Evolutionary conservation across 1,284 basidiomycete genomes (phyloP), one percentile per base, ranked within the genome.

Genomic region (Cryptococcus sp.): DNA sequence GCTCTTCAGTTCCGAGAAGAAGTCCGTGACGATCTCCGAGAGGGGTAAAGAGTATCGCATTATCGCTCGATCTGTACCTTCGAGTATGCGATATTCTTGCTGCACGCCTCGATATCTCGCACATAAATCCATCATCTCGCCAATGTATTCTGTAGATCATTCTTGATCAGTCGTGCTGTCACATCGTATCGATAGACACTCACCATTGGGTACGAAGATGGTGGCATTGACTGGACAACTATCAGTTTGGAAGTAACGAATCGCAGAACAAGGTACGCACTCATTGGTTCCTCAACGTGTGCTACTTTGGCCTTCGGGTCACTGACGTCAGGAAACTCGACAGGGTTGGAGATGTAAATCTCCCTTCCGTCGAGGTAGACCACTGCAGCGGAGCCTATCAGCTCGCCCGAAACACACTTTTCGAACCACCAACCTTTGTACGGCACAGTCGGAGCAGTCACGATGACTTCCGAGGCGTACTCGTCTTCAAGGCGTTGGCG

Each of bases 401-500:
- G 53, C 15, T 2, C 50, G 42, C 6, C 15, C 13, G 7, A 43
- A 16, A 22, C 13, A 25, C 1, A 46, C 25, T 38, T n/a, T 16
- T 11, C 46, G 13, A 42, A 17, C 15, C 22, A 67, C 83, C 68
- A 60, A 91, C 92, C 80, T 81, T 91, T 90, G 76, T 93, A 93
- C 16, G 93, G 92, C 40, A 96, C 93, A 3, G 92, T 93, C 0
- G 93, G 94, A 1, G 93, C 89, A 5, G 93, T 97, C 60, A 94
- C 85, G 65, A 94, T 92, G 52, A 94, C 86, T 66, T 87, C 89
- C 22, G 91, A 89, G 57, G 91, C 86, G 69, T 97, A 94, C 76
- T 99, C 96, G 74, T 99, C 96, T 77, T 98, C 95, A 6, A 99
- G 83, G 15, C 96, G 85, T 76, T 99, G 95, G 35, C 93, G 68